Conservation (phyloP, 768 basidiomycete genomes). For the Leccinum imitatum region DNA sequence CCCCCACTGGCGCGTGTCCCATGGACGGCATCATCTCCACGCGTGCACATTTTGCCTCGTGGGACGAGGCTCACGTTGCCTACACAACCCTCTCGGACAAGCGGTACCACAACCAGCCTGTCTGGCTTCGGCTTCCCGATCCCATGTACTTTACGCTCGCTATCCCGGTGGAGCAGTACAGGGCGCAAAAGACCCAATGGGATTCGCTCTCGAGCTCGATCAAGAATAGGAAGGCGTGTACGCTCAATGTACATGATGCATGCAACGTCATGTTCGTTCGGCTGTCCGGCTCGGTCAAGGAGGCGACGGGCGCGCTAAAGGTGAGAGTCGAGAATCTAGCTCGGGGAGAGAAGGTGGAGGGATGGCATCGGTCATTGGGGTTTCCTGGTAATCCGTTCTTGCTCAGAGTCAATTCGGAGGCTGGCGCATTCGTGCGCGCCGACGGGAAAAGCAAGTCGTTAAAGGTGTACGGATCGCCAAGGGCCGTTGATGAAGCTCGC, state of each 20-base stretch:
- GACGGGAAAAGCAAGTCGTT: slow-evolving; percentile 48
- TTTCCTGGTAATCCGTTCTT: slow-evolving; percentile 33
- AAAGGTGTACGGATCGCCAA: slow-evolving; percentile 42
- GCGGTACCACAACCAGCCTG: slow-evolving; percentile 32
- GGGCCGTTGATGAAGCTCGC: slow-evolving; percentile 34
- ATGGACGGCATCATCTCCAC: slow-evolving; percentile 35
- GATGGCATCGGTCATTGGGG: slow-evolving; percentile 51
- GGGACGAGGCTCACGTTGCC: slow-evolving; percentile 47
- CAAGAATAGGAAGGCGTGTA: slow-evolving; percentile 38
- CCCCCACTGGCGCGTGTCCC: slow-evolving; percentile 13
- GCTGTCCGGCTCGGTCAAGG: slow-evolving; percentile 52
- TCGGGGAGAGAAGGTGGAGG: slow-evolving; percentile 47
- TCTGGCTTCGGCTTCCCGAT: slow-evolving; percentile 45
- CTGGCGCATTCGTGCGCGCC: slow-evolving; percentile 38
- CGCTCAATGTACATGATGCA: slow-evolving; percentile 31
- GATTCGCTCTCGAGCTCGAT: slow-evolving; percentile 38
- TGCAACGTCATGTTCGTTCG: slow-evolving; percentile 37
- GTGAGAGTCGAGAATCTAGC: slow-evolving; percentile 55
- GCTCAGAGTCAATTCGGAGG: slow-evolving; percentile 32
- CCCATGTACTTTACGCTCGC: slow-evolving; percentile 51
- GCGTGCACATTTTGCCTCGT: slow-evolving; percentile 47
- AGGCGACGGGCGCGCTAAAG: slow-evolving; percentile 55
- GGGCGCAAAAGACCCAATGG: slow-evolving; percentile 52
- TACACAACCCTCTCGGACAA: slow-evolving; percentile 36
- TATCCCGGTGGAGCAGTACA: slow-evolving; percentile 49